Percentiles rank a stretch among this genome's conserved stretches.
These are phyloP conservation scores for Ustilago loliicola DNA, from an alignment of 1,284 basidiomycete species.

Conservation along the genomic window DNA sequence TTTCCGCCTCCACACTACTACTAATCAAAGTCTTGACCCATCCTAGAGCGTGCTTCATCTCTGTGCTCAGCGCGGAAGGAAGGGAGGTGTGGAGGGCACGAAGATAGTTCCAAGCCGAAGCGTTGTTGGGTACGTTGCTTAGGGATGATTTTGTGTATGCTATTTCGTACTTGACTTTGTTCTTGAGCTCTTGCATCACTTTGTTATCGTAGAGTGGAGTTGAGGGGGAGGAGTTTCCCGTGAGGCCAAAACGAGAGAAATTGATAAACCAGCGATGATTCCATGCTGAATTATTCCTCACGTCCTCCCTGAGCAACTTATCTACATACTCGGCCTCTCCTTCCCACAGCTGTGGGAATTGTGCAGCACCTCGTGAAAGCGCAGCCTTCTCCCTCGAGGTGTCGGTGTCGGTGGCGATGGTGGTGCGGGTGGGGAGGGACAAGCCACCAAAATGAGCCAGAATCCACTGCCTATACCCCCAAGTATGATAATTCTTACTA, in stretches of 20 bases:
- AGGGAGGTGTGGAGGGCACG: conserved; percentile 44
- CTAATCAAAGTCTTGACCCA: conserved; percentile 35
- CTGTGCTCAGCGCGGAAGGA: neutral
- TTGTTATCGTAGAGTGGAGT: neutral
- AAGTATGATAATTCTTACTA: conserved; percentile 69
- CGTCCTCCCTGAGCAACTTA: conserved; percentile 80
- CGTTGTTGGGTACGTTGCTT: conserved; percentile 58
- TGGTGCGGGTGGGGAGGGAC: neutral
- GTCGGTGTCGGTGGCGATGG: too few species aligned
- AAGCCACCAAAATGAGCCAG: conserved; percentile 64
- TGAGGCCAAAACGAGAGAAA: conserved; percentile 72
- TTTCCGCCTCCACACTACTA: conserved; percentile 31
- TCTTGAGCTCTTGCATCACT: conserved; percentile 35
- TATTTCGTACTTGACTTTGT: conserved; percentile 30
- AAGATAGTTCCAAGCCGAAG: conserved; percentile 65
- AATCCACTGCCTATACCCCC: conserved; percentile 68
- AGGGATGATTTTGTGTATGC: conserved; percentile 48
- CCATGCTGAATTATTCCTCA: conserved; percentile 98
- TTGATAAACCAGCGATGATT: conserved; percentile 95
- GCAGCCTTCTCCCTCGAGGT: neutral
- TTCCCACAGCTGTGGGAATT: conserved; percentile 76
- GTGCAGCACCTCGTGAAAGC: conserved; percentile 15
- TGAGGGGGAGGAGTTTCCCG: conserved; percentile 6
- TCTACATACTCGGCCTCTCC: conserved; percentile 84
- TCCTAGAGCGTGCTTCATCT: neutral